phyloP scores from a whole-genome alignment of 2,329 filamentous ascomycete genomes.

The Endoconidiophora polonica region DNA sequence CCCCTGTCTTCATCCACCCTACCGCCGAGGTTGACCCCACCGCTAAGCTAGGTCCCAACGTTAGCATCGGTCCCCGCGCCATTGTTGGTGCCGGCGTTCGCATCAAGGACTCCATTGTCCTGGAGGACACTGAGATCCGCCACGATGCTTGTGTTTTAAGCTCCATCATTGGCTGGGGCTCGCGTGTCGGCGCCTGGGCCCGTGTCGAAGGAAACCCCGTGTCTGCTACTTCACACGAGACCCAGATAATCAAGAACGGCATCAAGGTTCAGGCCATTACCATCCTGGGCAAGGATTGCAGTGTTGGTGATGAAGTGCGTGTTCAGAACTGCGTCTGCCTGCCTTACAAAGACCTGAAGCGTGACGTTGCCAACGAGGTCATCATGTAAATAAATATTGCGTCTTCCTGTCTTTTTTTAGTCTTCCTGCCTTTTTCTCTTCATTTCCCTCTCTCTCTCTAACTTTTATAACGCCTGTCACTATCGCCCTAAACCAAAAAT shows the following conservation, averaged over 20 bases:
- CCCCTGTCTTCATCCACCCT: constrained; percentile 90
- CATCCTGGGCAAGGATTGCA: constrained; percentile 91
- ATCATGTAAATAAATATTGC: constrained; percentile 54
- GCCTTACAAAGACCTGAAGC: constrained; percentile 95
- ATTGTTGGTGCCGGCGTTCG: constrained; percentile 72
- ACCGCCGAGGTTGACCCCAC: constrained; percentile 80
- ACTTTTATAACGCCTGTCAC: neutral
- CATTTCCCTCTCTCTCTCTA: neutral
- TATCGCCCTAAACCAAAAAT: too few relatives aligned
- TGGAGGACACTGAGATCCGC: constrained; percentile 90
- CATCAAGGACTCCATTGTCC: constrained; percentile 88
- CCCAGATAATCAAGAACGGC: constrained; percentile 91
- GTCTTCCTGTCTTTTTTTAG: neutral
- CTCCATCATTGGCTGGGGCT: constrained; percentile 93
- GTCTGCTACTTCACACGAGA: constrained; percentile 72
- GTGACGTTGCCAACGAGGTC: constrained; percentile 75
- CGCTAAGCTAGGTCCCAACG: constrained; percentile 91
- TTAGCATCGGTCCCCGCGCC: constrained; percentile 84
- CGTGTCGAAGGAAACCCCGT: constrained; percentile 91
- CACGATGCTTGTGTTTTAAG: constrained; percentile 93
- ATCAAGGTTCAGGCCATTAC: constrained; percentile 98
- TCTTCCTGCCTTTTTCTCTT: neutral
- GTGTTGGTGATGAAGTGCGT: constrained; percentile 79
- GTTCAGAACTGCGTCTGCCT: constrained; percentile 97
- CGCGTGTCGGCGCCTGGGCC: constrained; percentile 92